A percentile compares a stretch with the other conserved stretches of the same genome.
Evolutionary conservation across 2,329 filamentous ascomycete species (phyloP).

Genomic region (Pseudocercospora macadamiae): DNA sequence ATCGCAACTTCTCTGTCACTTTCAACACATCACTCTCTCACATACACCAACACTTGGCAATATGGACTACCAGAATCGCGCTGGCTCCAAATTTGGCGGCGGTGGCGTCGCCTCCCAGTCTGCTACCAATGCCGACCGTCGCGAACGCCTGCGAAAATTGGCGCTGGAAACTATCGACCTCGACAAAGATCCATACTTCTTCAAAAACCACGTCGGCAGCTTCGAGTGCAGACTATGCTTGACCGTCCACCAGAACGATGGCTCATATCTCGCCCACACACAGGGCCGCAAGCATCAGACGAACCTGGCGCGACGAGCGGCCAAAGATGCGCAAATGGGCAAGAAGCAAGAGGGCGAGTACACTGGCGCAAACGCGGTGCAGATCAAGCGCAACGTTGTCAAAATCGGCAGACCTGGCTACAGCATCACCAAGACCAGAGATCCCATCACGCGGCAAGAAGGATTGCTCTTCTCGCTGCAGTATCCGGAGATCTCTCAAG

Average conservation of each 20-base stretch:
- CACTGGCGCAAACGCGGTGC: conserved; percentile 71
- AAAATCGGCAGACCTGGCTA: conserved; percentile 97
- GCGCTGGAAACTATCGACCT: conserved; percentile 98
- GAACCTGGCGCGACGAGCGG: conserved; percentile 91
- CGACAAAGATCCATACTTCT: conserved; percentile 99
- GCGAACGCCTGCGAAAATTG: conserved; percentile 95
- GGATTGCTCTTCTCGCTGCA: conserved; percentile 95
- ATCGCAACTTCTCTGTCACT: neutral
- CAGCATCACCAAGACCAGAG: conserved; percentile 94
- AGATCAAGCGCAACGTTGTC: conserved; percentile 77
- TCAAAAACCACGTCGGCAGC: conserved; percentile 98
- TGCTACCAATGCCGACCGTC: conserved; percentile 93
- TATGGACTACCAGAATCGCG: conserved; percentile 71
- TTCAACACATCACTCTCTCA: no score
- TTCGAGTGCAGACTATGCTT: conserved; percentile 97
- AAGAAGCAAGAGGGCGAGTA: conserved; percentile 63
- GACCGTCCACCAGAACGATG: conserved; percentile 98
- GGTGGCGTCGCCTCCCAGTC: conserved; percentile 93
- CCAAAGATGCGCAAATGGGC: conserved; percentile 91
- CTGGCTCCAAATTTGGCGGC: conserved; percentile 96
- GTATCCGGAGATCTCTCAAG: conserved; percentile 84
- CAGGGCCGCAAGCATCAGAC: conserved; percentile 99
- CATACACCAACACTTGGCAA: neutral
- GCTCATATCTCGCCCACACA: conserved; percentile 96
- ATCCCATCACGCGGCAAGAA: conserved; percentile 84